Percentiles rank a stretch among this genome's conserved stretches.
Evolutionary conservation across 2,329 filamentous ascomycete species (phyloP).

Genomic region (Daldinia sp.): DNA sequence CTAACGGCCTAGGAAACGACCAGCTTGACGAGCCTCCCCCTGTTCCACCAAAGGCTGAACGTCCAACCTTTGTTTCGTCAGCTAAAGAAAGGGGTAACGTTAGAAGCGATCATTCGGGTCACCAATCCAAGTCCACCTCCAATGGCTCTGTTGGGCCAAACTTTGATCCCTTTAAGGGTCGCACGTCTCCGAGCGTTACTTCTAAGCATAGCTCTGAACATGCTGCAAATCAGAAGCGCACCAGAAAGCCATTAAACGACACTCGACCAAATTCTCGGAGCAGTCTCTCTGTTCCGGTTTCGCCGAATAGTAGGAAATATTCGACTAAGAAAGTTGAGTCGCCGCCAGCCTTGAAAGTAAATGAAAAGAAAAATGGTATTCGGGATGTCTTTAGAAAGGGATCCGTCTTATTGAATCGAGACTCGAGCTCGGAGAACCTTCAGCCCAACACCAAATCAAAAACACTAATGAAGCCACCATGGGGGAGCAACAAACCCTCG

Average conservation of each 20-base stretch:
- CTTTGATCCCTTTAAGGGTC: conserved; percentile 34
- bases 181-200: conserved; percentile 36
- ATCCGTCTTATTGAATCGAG: conserved; percentile 58
- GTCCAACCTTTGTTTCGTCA: conserved; percentile 34
- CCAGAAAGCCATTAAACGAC: conserved; percentile 49
- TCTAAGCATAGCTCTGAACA: conserved; percentile 45
- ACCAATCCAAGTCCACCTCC: conserved; percentile 26
- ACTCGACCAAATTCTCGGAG: conserved; percentile 37
- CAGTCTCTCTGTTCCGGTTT: conserved; percentile 31
- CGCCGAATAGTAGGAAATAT: conserved; percentile 39
- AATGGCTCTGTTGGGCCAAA: conserved; percentile 25
- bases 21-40: conserved; percentile 34
- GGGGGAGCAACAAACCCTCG: conserved; percentile 40
- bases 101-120: conserved; percentile 3
- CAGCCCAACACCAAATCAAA: conserved; percentile 39
- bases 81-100: conserved; percentile 19
- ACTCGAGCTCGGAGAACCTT: conserved; percentile 47
- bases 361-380: conserved; percentile 57
- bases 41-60: conserved; percentile 40
- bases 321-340: conserved; percentile 45
- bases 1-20: conserved; percentile 1
- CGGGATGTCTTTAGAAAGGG: conserved; percentile 62
- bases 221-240: conserved; percentile 58
- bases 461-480: conserved; percentile 34
- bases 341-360: conserved; percentile 32